Conservation (phyloP, 1,284 basidiomycete species). For the Austroboletus niveus region DNA sequence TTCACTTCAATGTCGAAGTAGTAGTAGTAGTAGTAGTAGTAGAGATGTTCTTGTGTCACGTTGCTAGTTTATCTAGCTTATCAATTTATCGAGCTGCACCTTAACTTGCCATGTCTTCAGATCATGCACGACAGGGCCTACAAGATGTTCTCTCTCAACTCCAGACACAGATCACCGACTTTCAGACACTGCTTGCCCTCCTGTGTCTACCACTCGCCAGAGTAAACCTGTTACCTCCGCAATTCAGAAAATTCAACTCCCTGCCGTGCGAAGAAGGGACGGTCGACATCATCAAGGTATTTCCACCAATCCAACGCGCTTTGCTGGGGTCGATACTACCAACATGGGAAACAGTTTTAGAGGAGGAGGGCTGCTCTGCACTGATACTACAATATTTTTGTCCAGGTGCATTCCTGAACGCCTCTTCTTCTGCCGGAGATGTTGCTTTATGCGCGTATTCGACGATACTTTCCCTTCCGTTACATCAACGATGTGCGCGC, state of each 20-base stretch:
- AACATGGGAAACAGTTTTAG: constrained; percentile 62
- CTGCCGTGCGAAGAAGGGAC: constrained; percentile 11
- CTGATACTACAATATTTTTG: constrained; percentile 68
- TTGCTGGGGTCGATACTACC: constrained; percentile 67
- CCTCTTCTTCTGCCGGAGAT: constrained; percentile 47
- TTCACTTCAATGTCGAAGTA: too few relatives aligned
- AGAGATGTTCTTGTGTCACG: background rate
- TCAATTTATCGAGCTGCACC: too few relatives aligned
- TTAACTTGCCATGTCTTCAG: constrained; percentile 8
- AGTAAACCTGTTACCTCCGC: constrained; percentile 57
- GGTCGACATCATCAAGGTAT: constrained; percentile 40
- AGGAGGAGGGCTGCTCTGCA: constrained; percentile 42
- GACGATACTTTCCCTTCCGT: constrained; percentile 51
- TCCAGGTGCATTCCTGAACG: constrained; percentile 56
- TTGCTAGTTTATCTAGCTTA: too few relatives aligned
- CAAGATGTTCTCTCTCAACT: constrained; percentile 50
- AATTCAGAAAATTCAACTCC: constrained; percentile 40
- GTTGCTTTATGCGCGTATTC: constrained; percentile 61
- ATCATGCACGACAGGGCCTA: constrained; percentile 9
- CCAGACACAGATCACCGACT: constrained; percentile 49
- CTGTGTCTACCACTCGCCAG: constrained; percentile 56
- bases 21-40: too few relatives aligned
- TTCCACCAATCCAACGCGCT: constrained; percentile 59
- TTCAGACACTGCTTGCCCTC: constrained; percentile 50
- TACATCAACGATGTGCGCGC: constrained; percentile 47